phyloP scores from a whole-genome alignment of 106 monocot species.

The Allium fistulosum region DNA sequence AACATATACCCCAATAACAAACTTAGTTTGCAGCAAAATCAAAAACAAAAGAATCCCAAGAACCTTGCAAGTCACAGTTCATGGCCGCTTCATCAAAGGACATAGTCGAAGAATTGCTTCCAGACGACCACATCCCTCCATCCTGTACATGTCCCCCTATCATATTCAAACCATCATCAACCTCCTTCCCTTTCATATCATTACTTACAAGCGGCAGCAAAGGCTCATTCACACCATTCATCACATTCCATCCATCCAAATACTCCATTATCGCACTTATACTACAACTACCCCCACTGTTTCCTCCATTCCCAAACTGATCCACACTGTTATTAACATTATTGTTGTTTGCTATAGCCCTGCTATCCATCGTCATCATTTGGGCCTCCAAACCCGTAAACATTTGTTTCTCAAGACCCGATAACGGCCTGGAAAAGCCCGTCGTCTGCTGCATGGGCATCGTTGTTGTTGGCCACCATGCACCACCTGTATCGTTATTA shows the following conservation, averaged over 20 bases:
- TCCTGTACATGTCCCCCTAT: neutral
- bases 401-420: conserved; percentile 1
- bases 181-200: neutral
- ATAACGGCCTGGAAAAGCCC: neutral
- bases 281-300: too few relatives aligned
- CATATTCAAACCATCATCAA: neutral
- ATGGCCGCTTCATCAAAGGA: neutral
- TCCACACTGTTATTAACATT: too few relatives aligned
- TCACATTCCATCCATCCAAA: neutral
- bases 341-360: too few relatives aligned
- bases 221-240: neutral
- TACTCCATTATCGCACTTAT: too few relatives aligned
- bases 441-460: neutral
- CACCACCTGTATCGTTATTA: neutral
- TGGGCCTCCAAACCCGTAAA: neutral
- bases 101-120: neutral
- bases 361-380: too few relatives aligned
- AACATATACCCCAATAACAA: neutral
- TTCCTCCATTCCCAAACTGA: too few relatives aligned
- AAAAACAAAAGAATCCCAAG: conserved; percentile 12
- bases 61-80: conserved; percentile 1
- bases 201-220: neutral
- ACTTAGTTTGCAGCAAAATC: conserved; percentile 1
- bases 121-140: neutral
- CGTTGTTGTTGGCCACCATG: neutral